A percentile compares a stretch with the other conserved stretches of the same genome.
Evolutionary conservation across 2,329 filamentous ascomycete genomes (phyloP).

Genomic region (Neonectria punicea): DNA sequence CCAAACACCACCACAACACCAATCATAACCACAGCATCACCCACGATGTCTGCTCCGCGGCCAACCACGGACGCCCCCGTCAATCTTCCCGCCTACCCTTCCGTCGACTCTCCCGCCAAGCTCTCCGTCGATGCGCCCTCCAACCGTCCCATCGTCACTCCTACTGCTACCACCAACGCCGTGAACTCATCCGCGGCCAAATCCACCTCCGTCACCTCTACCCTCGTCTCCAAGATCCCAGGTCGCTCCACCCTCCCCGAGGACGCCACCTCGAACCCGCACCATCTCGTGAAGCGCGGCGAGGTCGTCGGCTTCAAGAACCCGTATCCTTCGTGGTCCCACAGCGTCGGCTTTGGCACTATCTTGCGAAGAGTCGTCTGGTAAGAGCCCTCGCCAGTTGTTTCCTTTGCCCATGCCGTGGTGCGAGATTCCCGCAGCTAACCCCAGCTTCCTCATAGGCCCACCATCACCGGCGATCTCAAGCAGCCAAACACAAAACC

Average conservation of each 20-base stretch:
- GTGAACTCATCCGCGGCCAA: slow-evolving; percentile 23
- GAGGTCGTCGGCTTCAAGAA: slow-evolving; percentile 59
- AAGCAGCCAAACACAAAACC: slow-evolving; percentile 69
- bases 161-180: not conserved
- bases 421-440: slow-evolving; percentile 12
- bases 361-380: slow-evolving; percentile 49
- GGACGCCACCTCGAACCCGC: slow-evolving; percentile 56
- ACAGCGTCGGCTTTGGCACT: slow-evolving; percentile 32
- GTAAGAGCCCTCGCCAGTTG: slow-evolving; percentile 38
- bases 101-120: slow-evolving; percentile 7
- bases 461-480: slow-evolving; percentile 53
- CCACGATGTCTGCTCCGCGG: slow-evolving; percentile 18
- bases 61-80: slow-evolving; percentile 13
- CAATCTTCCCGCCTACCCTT: not conserved
- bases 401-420: too few species aligned
- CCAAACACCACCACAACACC: not conserved
- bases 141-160: not conserved
- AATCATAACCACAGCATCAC: not conserved
- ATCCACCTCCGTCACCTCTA: slow-evolving; percentile 33
- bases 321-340: slow-evolving; percentile 59
- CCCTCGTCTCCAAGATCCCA: slow-evolving; percentile 48
- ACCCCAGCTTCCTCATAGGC: slow-evolving; percentile 40
- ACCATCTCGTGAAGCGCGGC: slow-evolving; percentile 59
- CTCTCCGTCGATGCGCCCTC: slow-evolving; percentile 6
- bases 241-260: slow-evolving; percentile 51